These are phyloP conservation scores for Breynia disticha DNA, from an alignment of 441 rosid genomes.

Conservation along the genomic window DNA sequence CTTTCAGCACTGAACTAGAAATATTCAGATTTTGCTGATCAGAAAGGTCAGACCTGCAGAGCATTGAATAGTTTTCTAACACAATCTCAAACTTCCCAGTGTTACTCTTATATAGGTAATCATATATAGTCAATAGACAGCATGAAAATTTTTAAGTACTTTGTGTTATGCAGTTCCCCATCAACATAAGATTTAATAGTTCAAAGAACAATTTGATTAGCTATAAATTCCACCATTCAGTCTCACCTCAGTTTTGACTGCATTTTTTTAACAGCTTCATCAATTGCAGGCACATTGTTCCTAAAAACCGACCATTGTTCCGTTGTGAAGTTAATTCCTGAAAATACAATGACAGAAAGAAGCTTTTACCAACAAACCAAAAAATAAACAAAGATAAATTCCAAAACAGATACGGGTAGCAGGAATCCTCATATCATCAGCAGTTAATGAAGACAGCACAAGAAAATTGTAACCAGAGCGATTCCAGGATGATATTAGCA, in stretches of 20 bases:
- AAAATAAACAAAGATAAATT: not conserved
- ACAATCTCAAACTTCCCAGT: conserved; percentile 4
- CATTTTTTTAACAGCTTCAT: conserved; percentile 43
- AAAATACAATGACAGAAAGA: conserved; percentile 9
- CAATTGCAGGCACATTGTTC: conserved; percentile 42
- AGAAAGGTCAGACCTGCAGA: conserved; percentile 29
- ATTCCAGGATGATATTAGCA: no score
- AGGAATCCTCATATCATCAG: no score
- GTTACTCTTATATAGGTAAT: no score
- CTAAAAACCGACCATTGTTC: conserved; percentile 53
- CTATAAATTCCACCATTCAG: not conserved
- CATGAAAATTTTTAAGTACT: not conserved
- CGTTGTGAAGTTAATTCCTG: conserved; percentile 47
- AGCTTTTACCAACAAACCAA: conserved; percentile 8
- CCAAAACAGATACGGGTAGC: not conserved
- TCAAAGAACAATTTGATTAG: conserved; percentile 3
- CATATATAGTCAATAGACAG: no score
- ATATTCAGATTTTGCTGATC: not conserved
- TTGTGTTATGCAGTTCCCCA: conserved; percentile 5
- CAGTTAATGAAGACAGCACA: no score
- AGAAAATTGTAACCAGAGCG: no score
- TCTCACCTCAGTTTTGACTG: conserved; percentile 47
- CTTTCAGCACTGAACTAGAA: not conserved
- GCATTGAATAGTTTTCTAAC: conserved; percentile 6
- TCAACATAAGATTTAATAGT: not conserved